Evolutionary conservation across 495 filamentous ascomycete genomes (phyloP), one percentile per base, ranked within the genome.

Genomic region (Xylaria sp.): DNA sequence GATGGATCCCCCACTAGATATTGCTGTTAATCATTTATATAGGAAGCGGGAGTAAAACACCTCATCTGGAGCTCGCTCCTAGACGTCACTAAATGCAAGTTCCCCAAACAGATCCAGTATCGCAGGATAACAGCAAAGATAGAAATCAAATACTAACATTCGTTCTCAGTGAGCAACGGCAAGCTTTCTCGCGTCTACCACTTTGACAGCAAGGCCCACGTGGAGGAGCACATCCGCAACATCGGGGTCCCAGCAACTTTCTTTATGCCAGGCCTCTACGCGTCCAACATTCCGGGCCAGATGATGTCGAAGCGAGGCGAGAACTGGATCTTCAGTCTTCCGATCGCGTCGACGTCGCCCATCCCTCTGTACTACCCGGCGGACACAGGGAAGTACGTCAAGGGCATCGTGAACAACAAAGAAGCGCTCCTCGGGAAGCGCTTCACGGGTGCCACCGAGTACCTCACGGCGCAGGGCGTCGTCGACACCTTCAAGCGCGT

Each of bases 171-270:
- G 24, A 76, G 78, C 46, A 77, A 81, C 31, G 87, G 87, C 21
- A 80, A 78, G 58, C 80, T 86, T 14, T 63, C 77, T n/a, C 74
- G 88, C 66, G 85, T 92, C 35, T 77, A 82, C 35, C 89, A 91
- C 76, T 93, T 91, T 72, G 89, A 92, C 76, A 72, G 75, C 69
- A 92, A 92, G 76, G 88, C 88, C 26, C 70, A 82, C 1, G 82
- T 92, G 11, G 89, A 88, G 58, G 78, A 86, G 21, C 91, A 92
- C 76, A 85, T 90, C 65, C 80, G 83, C 48, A 14, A 50, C 1
- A 62, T 80, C 14, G 83, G 80, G 15, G 74, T 92, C 19, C 82
- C 83, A 0, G 81, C 84, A 68, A 87, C 86, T 0, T 90, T 87
- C 74, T 83, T 90, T 72, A 72, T 87, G 46, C 83, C 88, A 3